phyloP scores from a whole-genome alignment of 805 yeast species.

The Teunomyces gatunensis region DNA sequence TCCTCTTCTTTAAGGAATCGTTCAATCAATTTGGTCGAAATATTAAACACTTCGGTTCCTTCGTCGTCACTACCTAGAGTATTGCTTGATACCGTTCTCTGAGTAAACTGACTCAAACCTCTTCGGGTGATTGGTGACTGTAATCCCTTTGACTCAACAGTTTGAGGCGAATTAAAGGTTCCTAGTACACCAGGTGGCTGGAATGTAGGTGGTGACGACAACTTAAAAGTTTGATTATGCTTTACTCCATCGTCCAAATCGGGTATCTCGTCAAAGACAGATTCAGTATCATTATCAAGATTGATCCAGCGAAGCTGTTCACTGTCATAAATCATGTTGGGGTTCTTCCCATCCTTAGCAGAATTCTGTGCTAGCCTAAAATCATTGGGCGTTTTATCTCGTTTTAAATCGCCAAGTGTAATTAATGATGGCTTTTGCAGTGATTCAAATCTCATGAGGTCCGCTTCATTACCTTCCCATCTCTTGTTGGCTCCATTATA shows the following conservation, averaged over 20 bases:
- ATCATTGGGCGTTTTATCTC: neutral
- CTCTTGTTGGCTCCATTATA: conserved; percentile 49
- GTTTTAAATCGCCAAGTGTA: conserved; percentile 24
- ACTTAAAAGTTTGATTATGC: neutral
- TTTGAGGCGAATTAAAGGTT: neutral
- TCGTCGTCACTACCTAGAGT: conserved; percentile 11
- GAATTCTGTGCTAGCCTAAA: neutral
- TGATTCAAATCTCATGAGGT: conserved; percentile 49
- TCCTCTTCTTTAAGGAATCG: conserved; percentile 35
- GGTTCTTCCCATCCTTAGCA: conserved; percentile 19
- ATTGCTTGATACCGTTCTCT: conserved; percentile 32
- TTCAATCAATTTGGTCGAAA: conserved; percentile 27
- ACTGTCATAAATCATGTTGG: conserved; percentile 59
- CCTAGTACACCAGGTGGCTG: conserved; percentile 4
- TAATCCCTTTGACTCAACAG: conserved; percentile 1
- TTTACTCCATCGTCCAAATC: conserved; percentile 31
- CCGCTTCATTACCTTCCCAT: conserved; percentile 70
- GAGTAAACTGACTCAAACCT: conserved; percentile 37
- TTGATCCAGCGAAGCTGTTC: conserved; percentile 60
- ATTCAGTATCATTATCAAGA: conserved; percentile 32
- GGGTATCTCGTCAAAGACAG: conserved; percentile 50
- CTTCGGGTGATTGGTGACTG: conserved; percentile 15
- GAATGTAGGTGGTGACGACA: conserved; percentile 6
- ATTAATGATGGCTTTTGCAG: conserved; percentile 39
- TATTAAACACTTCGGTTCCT: conserved; percentile 15